These are phyloP conservation scores for Fusarium graminum DNA, from an alignment of 2,329 filamentous ascomycete species.

Conservation along the genomic window DNA sequence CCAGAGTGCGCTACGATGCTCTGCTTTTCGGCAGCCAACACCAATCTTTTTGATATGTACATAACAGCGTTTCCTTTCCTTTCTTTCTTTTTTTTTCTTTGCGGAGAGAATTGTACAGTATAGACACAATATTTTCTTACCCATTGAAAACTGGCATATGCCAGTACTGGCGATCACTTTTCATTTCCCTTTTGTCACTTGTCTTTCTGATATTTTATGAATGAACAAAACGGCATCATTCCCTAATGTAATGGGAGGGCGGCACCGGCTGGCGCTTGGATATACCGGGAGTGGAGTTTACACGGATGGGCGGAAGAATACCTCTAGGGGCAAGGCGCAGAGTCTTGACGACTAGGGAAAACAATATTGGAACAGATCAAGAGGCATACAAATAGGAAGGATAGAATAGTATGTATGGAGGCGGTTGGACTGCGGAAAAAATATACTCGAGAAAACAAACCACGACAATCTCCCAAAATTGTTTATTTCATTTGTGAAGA, in stretches of 20 bases:
- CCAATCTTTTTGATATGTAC: slow-evolving; percentile 25
- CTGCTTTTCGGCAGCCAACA: slow-evolving; percentile 8
- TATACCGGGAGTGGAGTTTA: slow-evolving; percentile 28
- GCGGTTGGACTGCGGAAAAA: slow-evolving; percentile 6
- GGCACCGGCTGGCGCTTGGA: slow-evolving; percentile 44
- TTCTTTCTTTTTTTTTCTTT: slow-evolving; percentile 12
- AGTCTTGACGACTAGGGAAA: slow-evolving; percentile 1
- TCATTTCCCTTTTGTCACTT: slow-evolving; percentile 29
- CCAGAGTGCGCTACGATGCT: slow-evolving; percentile 1
- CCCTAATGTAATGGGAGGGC: slow-evolving; percentile 50
- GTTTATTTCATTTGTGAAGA: not conserved
- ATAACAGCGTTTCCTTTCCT: slow-evolving; percentile 33
- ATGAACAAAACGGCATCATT: slow-evolving; percentile 46
- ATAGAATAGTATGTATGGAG: not conserved
- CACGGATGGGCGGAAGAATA: slow-evolving; percentile 8
- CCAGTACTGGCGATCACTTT: slow-evolving; percentile 29
- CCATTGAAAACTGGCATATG: slow-evolving; percentile 18
- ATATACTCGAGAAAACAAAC: slow-evolving; percentile 6
- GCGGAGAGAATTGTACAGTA: slow-evolving; percentile 43
- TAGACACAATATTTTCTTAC: slow-evolving; percentile 21
- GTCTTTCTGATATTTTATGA: slow-evolving; percentile 34
- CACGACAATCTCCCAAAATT: slow-evolving; percentile 7
- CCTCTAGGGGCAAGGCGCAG: not conserved
- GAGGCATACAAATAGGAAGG: slow-evolving; percentile 4
- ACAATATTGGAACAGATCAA: not conserved